Evolutionary conservation across 352 stramenopile species (phyloP), one percentile per base, ranked within the genome.

Genomic region (Pythium volutum): DNA sequence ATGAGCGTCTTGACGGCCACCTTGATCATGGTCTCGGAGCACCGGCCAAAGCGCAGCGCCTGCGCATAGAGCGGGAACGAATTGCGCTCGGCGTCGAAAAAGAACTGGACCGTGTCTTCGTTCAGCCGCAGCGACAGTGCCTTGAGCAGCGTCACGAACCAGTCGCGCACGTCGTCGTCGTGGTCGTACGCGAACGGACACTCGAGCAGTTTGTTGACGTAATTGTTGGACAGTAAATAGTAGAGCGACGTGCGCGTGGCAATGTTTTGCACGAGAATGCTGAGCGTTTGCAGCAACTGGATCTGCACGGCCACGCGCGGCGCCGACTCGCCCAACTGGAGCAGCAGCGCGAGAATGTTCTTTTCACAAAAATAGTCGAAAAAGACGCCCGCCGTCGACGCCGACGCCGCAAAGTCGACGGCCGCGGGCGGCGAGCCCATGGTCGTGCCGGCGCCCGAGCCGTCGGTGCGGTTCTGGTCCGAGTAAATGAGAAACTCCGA

Each of bases 281-380:
- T 93, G 53, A 98, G 81, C 12, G 93, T 98, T 75, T 97, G 89
- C 27, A 98, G 82, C 36, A 98, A 73, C 73, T 98, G 89, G 11
- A 97, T 83, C 73, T 98, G 96, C 64, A 93, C 81, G n/a, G 71
- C 52, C 18, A 87, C 62, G 20, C 67, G 74, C 23, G 81, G 68
- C 66, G 59, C 22, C 34, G 78, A 83, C 27, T 76, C 70, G 50
- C 85, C 88, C 22, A 95, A 50, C 43, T 96, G 79, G 10, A 98
- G 77, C 12, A 98, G 78, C 52, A 98, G 75, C 15, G 80, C 80
- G 4, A 98, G 69, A 45, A 98, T 96, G 67, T 97, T 98, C 62
- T 98, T 98, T 73, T 98, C 94, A 62, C 92, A 97, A 74, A 98
- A 98, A 75, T 98, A 98, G 64, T 97, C 91, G 71, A 98, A 98